Evolutionary conservation across 1,284 basidiomycete genomes (phyloP).

Genomic region (Tylopilus sp.): DNA sequence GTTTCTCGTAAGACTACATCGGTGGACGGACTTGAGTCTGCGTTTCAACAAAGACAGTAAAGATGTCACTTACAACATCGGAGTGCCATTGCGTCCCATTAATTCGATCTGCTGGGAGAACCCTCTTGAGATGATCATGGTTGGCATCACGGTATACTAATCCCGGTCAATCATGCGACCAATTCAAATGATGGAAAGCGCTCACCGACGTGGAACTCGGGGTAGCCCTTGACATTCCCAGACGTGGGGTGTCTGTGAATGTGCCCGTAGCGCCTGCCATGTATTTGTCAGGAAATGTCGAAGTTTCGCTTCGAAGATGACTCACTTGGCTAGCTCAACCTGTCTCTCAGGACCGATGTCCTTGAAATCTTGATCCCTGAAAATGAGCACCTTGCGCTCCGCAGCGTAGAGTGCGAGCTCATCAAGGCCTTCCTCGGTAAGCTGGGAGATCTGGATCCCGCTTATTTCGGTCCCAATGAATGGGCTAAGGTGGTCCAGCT

Average conservation of each 20-base stretch:
- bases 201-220: constrained; percentile 64
- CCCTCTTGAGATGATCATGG: not conserved
- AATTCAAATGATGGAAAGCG: not conserved
- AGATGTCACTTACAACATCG: constrained; percentile 48
- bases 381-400: constrained; percentile 67
- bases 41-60: not conserved
- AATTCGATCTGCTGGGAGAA: constrained; percentile 32
- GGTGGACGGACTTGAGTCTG: not conserved
- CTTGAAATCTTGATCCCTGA: constrained; percentile 71
- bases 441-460: constrained; percentile 69
- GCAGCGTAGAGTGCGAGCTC: constrained; percentile 72
- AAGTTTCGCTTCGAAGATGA: not conserved
- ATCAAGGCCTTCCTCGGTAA: constrained; percentile 65
- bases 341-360: constrained; percentile 62
- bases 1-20: constrained; percentile 64
- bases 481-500: constrained; percentile 59
- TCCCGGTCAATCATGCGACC: not conserved
- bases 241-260: constrained; percentile 69
- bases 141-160: constrained; percentile 37
- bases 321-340: constrained; percentile 58
- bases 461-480: constrained; percentile 69
- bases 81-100: constrained; percentile 57
- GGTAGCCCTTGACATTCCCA: constrained; percentile 60
- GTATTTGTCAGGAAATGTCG: not conserved
- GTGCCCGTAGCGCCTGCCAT: constrained; percentile 61